These are phyloP conservation scores for Primulina eburnea DNA, from an alignment of 257 asterid genomes.

Conservation along the genomic window DNA sequence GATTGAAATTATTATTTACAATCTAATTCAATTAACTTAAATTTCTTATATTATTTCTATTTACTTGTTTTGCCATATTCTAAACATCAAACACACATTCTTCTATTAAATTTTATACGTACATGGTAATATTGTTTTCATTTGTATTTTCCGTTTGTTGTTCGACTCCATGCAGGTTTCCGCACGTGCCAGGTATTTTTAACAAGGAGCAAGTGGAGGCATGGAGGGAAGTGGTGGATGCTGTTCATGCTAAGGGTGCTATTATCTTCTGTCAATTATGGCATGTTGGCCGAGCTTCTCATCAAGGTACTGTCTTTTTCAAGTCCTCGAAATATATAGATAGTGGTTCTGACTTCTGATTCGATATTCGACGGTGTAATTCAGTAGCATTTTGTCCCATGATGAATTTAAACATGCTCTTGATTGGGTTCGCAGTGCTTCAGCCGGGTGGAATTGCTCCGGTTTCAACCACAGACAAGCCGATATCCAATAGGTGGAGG, in stretches of 20 bases:
- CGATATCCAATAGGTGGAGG: conserved; percentile 92
- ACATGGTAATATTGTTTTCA: background rate
- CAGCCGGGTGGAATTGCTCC: conserved; percentile 79
- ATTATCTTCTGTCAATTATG: conserved; percentile 88
- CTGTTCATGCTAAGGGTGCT: conserved; percentile 78
- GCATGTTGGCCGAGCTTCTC: conserved; percentile 99
- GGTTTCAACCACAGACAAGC: conserved; percentile 74
- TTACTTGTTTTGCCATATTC: too few relatives aligned
- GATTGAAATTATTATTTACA: too few relatives aligned
- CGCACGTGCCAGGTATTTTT: conserved; percentile 92
- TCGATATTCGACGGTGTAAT: background rate
- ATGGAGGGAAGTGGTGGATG: conserved; percentile 76
- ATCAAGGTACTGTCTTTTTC: conserved; percentile 43
- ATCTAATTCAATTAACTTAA: too few relatives aligned
- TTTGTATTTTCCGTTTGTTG: conserved; percentile 1
- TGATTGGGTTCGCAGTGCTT: conserved; percentile 43
- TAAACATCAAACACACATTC: too few relatives aligned
- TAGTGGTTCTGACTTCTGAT: conserved; percentile 13
- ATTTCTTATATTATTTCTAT: too few relatives aligned
- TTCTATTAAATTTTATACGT: too few relatives aligned
- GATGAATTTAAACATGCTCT: background rate
- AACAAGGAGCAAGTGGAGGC: conserved; percentile 77
- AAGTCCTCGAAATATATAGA: background rate
- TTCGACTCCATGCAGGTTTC: conserved; percentile 53
- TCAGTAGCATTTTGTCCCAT: background rate